Base-by-base conservation (phyloP, 768 basidiomycete species). In the Terana coerulea region DNA sequence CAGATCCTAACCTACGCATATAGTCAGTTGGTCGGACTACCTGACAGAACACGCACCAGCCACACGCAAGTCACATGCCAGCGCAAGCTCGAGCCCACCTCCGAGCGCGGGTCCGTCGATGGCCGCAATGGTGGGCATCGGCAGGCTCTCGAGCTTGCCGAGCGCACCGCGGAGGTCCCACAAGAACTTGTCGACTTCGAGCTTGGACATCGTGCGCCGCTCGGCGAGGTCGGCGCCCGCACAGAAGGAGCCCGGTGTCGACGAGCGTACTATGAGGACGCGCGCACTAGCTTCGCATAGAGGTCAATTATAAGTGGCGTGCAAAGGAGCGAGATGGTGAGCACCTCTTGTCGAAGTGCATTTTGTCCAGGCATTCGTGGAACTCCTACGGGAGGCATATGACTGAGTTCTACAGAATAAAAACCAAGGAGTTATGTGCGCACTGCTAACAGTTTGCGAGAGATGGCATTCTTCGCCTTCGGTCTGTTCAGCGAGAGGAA, bases 71-170 rank as follows among this genome's bases (percentile, higher is more conserved):
- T 98, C 94, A 69, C 92, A 95, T 2, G 91, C 87, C 47, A 98
- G 75, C 52, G 86, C 78, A 52, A 97, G 68, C 67, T 98, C 94
- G 25, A 94, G 75, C 1, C 94, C 94, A n/a, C 94, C 94, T 9
- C 94, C 94, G 0, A 98, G 75, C 8, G 94, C 94, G 17, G 90
- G 91, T 0, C 94, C 94, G 64, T 97, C 94, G 35, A 98, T 88
- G 4, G 93, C 91, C 30, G 88, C 88, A 50, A 97, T 88, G 14
- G 91, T 95, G 3, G 94, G 94, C 72, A 95, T 80, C 5, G 88
- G 86, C 29, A 95, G 72, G 34, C 75, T 73, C 69, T 94, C 92
- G n/a, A 98, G 78, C 60, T 79, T 80, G 25, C 78, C 75, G 34
- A 98, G 68, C 8, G 89, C 78, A 33, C 74, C 72, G 25, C 94